Conservation (phyloP, 768 basidiomycete species). For the Candolleomyces efflorescens region DNA sequence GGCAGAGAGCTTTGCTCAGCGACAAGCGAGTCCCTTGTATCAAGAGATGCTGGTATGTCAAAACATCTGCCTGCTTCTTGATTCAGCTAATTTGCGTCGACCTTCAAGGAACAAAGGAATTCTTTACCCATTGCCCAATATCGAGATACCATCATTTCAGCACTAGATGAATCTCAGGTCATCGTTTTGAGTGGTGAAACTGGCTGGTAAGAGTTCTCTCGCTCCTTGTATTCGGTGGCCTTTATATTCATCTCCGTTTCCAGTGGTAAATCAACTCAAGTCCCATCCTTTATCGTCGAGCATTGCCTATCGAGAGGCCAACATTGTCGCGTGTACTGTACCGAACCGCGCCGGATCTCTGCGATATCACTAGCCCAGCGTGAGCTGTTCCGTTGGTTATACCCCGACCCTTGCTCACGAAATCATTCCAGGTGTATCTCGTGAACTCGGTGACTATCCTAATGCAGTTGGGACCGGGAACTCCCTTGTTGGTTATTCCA, state of each 20-base stretch:
- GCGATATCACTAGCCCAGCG: conserved; percentile 94
- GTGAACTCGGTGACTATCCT: conserved; percentile 83
- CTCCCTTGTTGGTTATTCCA: conserved; percentile 92
- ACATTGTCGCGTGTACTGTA: conserved; percentile 89
- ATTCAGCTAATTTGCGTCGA: conserved; percentile 2
- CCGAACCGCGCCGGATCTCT: conserved; percentile 93
- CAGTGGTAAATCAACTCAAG: conserved; percentile 96
- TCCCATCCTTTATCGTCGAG: conserved; percentile 92
- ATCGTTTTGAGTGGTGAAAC: conserved; percentile 71
- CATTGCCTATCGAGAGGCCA: conserved; percentile 77
- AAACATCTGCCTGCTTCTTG: background rate
- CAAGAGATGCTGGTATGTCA: conserved; percentile 82
- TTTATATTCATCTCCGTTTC: conserved; percentile 6
- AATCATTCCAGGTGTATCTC: conserved; percentile 58
- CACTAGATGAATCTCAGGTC: conserved; percentile 72
- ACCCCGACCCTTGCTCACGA: conserved; percentile 1
- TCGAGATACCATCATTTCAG: conserved; percentile 64
- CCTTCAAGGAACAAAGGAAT: conserved; percentile 62
- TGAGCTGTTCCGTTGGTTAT: conserved; percentile 14
- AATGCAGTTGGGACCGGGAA: conserved; percentile 70
- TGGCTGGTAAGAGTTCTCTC: conserved; percentile 27
- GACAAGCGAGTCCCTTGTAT: conserved; percentile 63
- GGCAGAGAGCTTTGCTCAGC: conserved; percentile 42
- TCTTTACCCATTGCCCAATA: conserved; percentile 83
- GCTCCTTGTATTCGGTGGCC: background rate